Evolutionary conservation across 1,284 basidiomycete species (phyloP), one percentile per base, ranked within the genome.

Genomic region (Caloboletus firmus): DNA sequence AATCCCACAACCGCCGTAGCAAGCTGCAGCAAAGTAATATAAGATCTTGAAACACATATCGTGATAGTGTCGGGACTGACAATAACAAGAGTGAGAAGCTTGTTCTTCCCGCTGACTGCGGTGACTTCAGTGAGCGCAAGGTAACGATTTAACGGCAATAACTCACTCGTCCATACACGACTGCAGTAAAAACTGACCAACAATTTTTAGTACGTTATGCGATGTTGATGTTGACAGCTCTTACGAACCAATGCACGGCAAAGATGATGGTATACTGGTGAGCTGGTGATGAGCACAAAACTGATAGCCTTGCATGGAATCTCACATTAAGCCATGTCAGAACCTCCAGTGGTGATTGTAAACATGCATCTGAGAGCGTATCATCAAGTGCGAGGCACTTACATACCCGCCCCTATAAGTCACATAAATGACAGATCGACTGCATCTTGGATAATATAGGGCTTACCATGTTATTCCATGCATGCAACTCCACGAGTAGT

Each of bases 121-220:
- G 5, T 24, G 20, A 18, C 15, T 28, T 50, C 4, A 48, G 0
- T 20, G 5, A 13, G 12, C 10, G 50, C 4, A 20, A 45, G 11
- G 39, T 18, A 5, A 17, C 6, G 31, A 24, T 31, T 7, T 22
- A 20, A 34, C 10, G 11, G 10, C 4, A 26, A 39, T 5, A 20
- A 45, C 59, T 37, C 42, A 61, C 60, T 61, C 11, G 37, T 54
- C 60, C 60, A 61, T 52, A 63, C 41, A 5, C 58, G 59, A 45
- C 15, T 18, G 35, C 61, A 54, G 22, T 61, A 63, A 35, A 61
- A 61, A 41, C 59, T 62, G 40, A 47, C 1, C n/a, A 22, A 26
- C 1, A 4, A 15, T 1, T 17, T 17, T 62, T 18, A 57, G 51
- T 13, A 17, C 2, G 3, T 32, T 11, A 20, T 6, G 34, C 1